phyloP scores from a whole-genome alignment of 176 grass and related monocot genomes.

The Oryza meyeriana region DNA sequence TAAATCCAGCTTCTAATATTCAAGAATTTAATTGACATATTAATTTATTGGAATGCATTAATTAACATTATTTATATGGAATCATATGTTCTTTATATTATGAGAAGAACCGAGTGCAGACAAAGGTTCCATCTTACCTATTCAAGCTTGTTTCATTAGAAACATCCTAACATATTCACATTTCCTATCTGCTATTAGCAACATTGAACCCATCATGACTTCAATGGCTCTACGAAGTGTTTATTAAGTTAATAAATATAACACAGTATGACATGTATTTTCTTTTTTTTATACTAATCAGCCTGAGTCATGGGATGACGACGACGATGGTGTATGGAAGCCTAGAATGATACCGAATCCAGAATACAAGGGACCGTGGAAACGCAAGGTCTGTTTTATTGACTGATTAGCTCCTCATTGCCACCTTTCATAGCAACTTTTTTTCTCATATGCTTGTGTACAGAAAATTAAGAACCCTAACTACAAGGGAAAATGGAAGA shows the following conservation, averaged over 20 bases:
- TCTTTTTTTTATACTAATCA: constrained; percentile 30
- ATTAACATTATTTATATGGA: not conserved
- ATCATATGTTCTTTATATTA: not conserved
- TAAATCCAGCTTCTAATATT: not conserved
- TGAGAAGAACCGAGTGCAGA: not conserved
- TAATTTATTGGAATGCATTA: not conserved
- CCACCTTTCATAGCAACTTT: not conserved
- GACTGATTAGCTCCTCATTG: not conserved
- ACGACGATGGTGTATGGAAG: constrained; percentile 94
- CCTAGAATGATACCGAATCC: constrained; percentile 87
- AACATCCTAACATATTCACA: not conserved
- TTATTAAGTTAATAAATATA: not conserved
- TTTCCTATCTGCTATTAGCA: not conserved
- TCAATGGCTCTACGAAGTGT: not conserved
- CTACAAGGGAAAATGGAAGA: constrained; percentile 99
- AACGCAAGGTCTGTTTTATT: constrained; percentile 65
- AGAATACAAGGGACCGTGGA: constrained; percentile 92
- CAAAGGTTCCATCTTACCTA: not conserved
- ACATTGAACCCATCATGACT: not conserved
- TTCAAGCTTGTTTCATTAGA: not conserved
- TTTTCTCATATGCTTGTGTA: constrained; percentile 24
- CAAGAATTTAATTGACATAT: not conserved
- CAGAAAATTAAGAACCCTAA: constrained; percentile 99
- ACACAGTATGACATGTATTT: not conserved
- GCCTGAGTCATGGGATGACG: constrained; percentile 94